Base-by-base conservation (phyloP, 306 rosid genomes). In the Gynostemma pentaphyllum region DNA sequence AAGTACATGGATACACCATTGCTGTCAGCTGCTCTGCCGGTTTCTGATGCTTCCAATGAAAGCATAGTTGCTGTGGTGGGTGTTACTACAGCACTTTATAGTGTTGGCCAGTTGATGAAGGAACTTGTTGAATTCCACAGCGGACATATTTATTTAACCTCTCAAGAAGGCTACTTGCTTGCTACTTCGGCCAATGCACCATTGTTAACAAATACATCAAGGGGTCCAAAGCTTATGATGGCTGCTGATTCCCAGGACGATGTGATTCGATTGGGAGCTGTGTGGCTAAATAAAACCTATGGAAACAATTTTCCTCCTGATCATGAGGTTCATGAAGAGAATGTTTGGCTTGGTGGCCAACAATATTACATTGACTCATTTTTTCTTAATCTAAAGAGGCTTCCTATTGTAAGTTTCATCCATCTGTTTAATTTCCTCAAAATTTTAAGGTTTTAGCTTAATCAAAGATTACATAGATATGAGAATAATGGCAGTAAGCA, bases 11-110 rank as follows among this genome's bases (percentile, higher is more conserved):
- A 84, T 78, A 87, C 97, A 10, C 99, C 99, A 4, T 69, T 94
- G 74, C 99, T 94, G 69, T 94, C 99, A 4, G 99, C 99, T 28
- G 97, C 99, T 23, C 84, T 94, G 66, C 97, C 97, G 9, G 97
- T 94, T 67, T 86, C 89, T 64, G 95, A 88, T 60, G 63, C 95
- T 73, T 72, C 88, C 21, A 94, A 94, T 67, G 78, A 84, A 74
- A 94, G 82, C 59, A 82, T 86, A 62, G 85, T 94, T 68, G 99
- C 99, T 8, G 99, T 94, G 51, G 99, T 94, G 65, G 97, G 99
- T 28, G 99, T 88, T 48, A 94, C 95, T 11, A 88, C 97, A 7
- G 95, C 99, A 21, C 85, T 94, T 65, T 94, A 79, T 74, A 85
- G 99, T 53, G 94, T 94, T 15, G 99, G 99, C 28, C 96, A 92